Evolutionary conservation across 2,329 filamentous ascomycete genomes (phyloP).

Genomic region (Alternaria longipes): DNA sequence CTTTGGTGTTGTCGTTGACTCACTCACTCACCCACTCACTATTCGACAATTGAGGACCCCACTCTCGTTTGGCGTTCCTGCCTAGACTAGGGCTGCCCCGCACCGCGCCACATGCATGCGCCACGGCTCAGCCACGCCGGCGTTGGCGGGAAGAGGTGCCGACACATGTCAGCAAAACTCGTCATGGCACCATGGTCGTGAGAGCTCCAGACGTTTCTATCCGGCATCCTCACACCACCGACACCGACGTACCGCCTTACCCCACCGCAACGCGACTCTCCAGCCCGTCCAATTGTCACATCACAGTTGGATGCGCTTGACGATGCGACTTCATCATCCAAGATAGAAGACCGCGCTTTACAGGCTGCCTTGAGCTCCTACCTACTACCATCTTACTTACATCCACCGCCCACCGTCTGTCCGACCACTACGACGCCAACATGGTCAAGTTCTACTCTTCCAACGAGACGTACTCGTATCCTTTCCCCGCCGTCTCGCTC

Average conservation of each 20-base stretch:
- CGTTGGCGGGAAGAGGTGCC: conserved; percentile 12
- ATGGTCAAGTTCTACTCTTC: conserved; percentile 64
- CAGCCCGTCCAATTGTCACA: conserved; percentile 18
- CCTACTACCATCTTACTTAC: conserved; percentile 5
- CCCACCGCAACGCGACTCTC: conserved; percentile 8
- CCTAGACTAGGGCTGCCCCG: conserved; percentile 20
- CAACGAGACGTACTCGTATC: conserved; percentile 79
- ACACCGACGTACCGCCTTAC: conserved; percentile 15
- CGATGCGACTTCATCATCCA: conserved; percentile 38
- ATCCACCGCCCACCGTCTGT: background rate
- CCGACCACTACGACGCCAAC: background rate
- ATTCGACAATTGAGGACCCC: background rate
- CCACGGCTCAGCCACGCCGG: conserved; percentile 26
- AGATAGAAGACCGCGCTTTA: conserved; percentile 37
- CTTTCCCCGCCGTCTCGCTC: conserved; percentile 84
- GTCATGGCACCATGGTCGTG: conserved; percentile 34
- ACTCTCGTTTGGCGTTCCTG: conserved; percentile 9
- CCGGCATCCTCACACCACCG: conserved; percentile 30
- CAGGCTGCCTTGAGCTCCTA: conserved; percentile 29
- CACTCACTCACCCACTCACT: background rate
- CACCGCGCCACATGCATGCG: conserved; percentile 18
- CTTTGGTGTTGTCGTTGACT: conserved; percentile 8
- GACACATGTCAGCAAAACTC: conserved; percentile 35
- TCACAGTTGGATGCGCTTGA: conserved; percentile 38
- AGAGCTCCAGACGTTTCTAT: conserved; percentile 28